A percentile compares a stretch with the other conserved stretches of the same genome.
Conservation (phyloP, 192 early-diverging fungal species). For the Podila epigama region DNA sequence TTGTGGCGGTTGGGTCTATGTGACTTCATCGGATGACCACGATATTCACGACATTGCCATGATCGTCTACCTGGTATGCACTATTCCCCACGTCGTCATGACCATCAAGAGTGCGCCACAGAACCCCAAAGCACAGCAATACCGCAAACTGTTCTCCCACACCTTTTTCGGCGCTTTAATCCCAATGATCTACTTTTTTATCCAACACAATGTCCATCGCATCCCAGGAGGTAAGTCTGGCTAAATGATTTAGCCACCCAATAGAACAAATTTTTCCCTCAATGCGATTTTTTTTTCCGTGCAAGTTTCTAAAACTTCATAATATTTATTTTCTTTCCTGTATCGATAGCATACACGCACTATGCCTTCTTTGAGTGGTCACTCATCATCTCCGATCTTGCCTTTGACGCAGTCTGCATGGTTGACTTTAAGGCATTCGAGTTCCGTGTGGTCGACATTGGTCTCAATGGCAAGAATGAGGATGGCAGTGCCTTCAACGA, state of each 20-base stretch:
- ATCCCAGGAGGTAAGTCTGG: slow-evolving; percentile 65
- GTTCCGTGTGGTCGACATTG: slow-evolving; percentile 56
- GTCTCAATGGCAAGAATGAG: slow-evolving; percentile 15
- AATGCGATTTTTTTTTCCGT: no score
- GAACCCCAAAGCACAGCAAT: slow-evolving; percentile 55
- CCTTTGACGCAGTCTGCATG: slow-evolving; percentile 76
- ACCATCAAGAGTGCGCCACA: slow-evolving; percentile 60
- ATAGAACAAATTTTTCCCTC: no score
- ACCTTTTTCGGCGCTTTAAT: slow-evolving; percentile 75
- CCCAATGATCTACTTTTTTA: slow-evolving; percentile 82
- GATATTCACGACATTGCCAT: slow-evolving; percentile 82
- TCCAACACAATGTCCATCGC: slow-evolving; percentile 78
- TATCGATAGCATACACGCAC: slow-evolving; percentile 67
- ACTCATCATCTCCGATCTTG: slow-evolving; percentile 79
- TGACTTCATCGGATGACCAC: slow-evolving; percentile 84
- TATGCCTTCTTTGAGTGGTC: slow-evolving; percentile 90
- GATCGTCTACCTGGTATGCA: slow-evolving; percentile 79
- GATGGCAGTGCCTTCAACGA: slow-evolving; percentile 11
- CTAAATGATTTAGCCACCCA: background rate
- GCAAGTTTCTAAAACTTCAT: no score
- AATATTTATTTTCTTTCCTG: background rate
- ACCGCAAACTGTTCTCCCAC: slow-evolving; percentile 60
- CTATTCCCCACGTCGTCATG: slow-evolving; percentile 76
- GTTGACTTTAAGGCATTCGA: slow-evolving; percentile 70
- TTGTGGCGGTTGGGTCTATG: slow-evolving; percentile 85